A percentile compares a stretch with the other conserved stretches of the same genome.
Evolutionary conservation across 495 filamentous ascomycete genomes (phyloP).

Genomic region (Extremus antarcticus): DNA sequence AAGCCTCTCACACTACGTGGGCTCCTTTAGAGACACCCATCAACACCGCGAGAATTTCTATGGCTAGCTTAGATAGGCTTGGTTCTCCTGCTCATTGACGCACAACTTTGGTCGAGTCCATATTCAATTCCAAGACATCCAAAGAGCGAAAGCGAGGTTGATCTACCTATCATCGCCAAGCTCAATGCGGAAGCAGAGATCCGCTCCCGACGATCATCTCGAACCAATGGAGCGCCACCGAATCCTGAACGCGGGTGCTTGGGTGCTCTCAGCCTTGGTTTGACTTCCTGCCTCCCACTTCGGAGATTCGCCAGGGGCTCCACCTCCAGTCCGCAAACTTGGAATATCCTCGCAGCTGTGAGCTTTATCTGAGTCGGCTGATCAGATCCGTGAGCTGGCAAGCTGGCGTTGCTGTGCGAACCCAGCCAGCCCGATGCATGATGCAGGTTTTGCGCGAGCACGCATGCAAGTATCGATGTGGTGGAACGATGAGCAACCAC

Average conservation of each 20-base stretch:
- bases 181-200: neutral
- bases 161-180: neutral
- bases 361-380: no score
- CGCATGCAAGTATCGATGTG: neutral
- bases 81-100: no score
- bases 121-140: no score
- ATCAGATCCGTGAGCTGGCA: neutral
- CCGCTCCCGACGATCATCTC: no score
- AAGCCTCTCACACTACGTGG: no score
- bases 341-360: no score
- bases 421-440: neutral
- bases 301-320: neutral
- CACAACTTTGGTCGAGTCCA: no score
- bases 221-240: neutral
- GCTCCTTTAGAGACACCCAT: no score
- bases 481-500: neutral
- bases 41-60: no score
- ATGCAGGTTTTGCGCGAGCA: neutral
- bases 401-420: neutral
- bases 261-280: neutral
- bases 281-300: neutral
- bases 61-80: no score
- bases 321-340: no score
- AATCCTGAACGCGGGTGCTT: neutral
- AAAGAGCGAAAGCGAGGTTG: neutral